These are phyloP conservation scores for Heterobasidion parviporum DNA, from an alignment of 1,284 basidiomycete genomes.

Conservation along the genomic window DNA sequence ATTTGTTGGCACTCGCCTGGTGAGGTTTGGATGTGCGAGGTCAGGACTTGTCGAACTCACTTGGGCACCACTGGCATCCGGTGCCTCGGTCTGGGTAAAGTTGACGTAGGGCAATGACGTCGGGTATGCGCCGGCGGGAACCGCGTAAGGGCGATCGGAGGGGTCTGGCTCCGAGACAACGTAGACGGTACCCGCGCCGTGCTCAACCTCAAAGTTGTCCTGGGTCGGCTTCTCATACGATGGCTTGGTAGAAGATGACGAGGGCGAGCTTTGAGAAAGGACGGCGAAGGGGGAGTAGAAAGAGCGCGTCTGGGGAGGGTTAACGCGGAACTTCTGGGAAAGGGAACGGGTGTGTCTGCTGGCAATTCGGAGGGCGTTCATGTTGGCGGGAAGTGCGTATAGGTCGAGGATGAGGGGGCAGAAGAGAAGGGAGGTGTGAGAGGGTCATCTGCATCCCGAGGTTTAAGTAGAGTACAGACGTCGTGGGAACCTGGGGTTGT, in stretches of 20 bases:
- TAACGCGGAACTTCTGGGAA: constrained; percentile 15
- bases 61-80: constrained; percentile 22
- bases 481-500: background rate
- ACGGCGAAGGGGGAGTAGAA: constrained; percentile 57
- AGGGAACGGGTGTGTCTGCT: constrained; percentile 22
- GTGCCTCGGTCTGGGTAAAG: constrained; percentile 30
- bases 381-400: background rate
- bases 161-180: constrained; percentile 62
- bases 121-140: constrained; percentile 62
- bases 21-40: constrained; percentile 35
- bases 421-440: background rate
- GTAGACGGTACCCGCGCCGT: constrained; percentile 41
- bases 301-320: constrained; percentile 21
- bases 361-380: background rate
- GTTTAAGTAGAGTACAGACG: background rate
- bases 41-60: constrained; percentile 34
- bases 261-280: constrained; percentile 29
- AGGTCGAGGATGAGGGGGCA: background rate
- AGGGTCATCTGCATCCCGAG: background rate
- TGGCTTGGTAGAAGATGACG: constrained; percentile 16
- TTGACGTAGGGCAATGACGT: constrained; percentile 44
- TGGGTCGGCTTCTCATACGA: constrained; percentile 13
- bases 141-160: constrained; percentile 45
- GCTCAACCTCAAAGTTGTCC: constrained; percentile 52
- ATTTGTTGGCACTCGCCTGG: constrained; percentile 31